Base-by-base conservation (phyloP, 192 early-diverging fungal species). In the Backusella circina region DNA sequence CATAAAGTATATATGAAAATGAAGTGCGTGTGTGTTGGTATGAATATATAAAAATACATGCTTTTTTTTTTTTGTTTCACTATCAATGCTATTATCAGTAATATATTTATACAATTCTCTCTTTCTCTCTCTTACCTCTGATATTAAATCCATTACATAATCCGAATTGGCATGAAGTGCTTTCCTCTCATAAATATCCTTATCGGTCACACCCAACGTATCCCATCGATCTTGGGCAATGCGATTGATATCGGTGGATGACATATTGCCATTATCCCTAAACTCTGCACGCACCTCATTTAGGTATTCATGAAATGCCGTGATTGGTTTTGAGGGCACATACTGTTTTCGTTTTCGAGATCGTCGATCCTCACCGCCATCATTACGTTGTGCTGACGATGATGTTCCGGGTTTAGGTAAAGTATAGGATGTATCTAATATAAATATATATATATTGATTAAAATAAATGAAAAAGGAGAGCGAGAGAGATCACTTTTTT, bases 401-500 rank as follows among this genome's bases (percentile, higher is more conserved):
- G n/a, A 12, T 28, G 69, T 70, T 70, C 69, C 69, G 28, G 69
- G 69, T 47, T 70, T 47, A 70, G 69, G 69, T 38, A 30, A 41
- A 70, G 39, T 70, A 47, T 41, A 28, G 16, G 39, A 70, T 18
- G 65, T 44, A 70, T 28, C 23, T 70, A n/a, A n/a, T n/a, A 70
- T 13, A 35, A 5, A 13, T 68, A 37, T 68, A 26, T 35, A 23
- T 37, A 67, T 67, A 35, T 21, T 28, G 9, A 32, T 66, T 32
- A 37, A 47, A 12, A 70, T 28, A 44, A 23, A 68, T 38, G 36
- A 36, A 68, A 28, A 9, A 12, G 12, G 26, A 61, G 8, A 12
- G 9, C 10, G 21, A 44, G 26, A 12, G 15, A 10, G 31, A 31
- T 36, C 16, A 23, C 9, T 0, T n/a, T 35, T 66, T 35, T 13